A percentile compares a stretch with the other conserved stretches of the same genome.
phyloP scores from a whole-genome alignment of 805 yeast genomes.

The Metschnikowia noctiluminum region DNA sequence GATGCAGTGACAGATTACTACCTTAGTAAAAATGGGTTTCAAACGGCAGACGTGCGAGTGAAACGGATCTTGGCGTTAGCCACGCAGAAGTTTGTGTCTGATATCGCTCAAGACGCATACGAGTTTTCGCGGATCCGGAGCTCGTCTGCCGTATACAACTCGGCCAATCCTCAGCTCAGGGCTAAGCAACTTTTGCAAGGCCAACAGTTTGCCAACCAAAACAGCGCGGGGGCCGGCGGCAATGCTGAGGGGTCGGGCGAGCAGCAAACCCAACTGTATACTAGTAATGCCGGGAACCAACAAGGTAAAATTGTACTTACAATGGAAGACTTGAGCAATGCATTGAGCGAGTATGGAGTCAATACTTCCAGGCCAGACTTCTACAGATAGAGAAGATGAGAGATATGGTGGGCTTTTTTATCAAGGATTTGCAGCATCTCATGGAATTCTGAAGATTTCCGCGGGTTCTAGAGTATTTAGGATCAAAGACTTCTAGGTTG shows the following conservation, averaged over 20 bases:
- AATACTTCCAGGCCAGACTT: constrained; percentile 91
- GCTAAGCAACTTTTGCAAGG: constrained; percentile 76
- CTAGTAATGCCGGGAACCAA: constrained; percentile 46
- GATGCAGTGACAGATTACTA: constrained; percentile 96
- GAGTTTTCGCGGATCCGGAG: constrained; percentile 92
- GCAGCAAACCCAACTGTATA: constrained; percentile 30
- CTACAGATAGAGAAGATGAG: constrained; percentile 52
- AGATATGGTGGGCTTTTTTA: neutral
- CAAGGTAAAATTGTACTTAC: constrained; percentile 83
- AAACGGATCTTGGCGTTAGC: constrained; percentile 89
- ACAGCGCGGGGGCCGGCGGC: constrained; percentile 25
- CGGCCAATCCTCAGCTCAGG: constrained; percentile 81
- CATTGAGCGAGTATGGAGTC: constrained; percentile 87
- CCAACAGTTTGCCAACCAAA: constrained; percentile 47
- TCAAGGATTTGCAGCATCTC: too few relatives aligned
- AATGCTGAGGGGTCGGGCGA: constrained; percentile 28
- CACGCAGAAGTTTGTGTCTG: constrained; percentile 91
- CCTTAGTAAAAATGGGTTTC: constrained; percentile 79
- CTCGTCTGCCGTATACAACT: constrained; percentile 79
- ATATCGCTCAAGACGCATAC: constrained; percentile 93
- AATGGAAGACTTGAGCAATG: constrained; percentile 89
- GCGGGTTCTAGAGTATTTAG: too few relatives aligned
- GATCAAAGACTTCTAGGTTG: too few relatives aligned
- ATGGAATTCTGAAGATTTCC: too few relatives aligned
- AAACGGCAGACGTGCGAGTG: constrained; percentile 65